phyloP scores from a whole-genome alignment of 352 stramenopile genomes.

The Peronospora belbahrii region DNA sequence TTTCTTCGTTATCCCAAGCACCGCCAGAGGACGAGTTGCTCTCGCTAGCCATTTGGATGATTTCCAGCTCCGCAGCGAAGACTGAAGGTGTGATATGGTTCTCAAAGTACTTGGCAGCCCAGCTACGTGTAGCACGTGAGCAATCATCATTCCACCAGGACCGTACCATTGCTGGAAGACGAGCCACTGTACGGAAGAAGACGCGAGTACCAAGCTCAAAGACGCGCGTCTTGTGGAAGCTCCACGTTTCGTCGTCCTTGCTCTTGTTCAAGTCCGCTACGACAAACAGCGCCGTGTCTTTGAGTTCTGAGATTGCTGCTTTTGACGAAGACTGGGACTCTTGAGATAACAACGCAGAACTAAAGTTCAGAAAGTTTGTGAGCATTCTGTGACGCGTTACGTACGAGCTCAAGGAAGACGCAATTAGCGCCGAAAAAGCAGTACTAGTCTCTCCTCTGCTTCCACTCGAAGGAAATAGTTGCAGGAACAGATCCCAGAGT shows the following conservation, averaged over 20 bases:
- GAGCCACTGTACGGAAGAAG: slow-evolving; percentile 78
- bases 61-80: slow-evolving; percentile 60
- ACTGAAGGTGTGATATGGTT: slow-evolving; percentile 81
- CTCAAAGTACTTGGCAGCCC: slow-evolving; percentile 85
- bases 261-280: slow-evolving; percentile 32
- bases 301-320: slow-evolving; percentile 25
- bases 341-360: slow-evolving; percentile 53
- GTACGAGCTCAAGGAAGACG: slow-evolving; percentile 69
- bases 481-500: slow-evolving; percentile 78
- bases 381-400: slow-evolving; percentile 51
- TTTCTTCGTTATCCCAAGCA: slow-evolving; percentile 71
- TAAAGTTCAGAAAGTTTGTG: slow-evolving; percentile 54
- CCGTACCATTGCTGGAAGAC: slow-evolving; percentile 80
- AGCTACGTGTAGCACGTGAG: slow-evolving; percentile 64
- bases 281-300: slow-evolving; percentile 43
- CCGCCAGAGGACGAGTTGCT: slow-evolving; percentile 17
- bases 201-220: slow-evolving; percentile 51
- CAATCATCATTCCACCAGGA: slow-evolving; percentile 89
- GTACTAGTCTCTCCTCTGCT: slow-evolving; percentile 1
- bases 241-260: slow-evolving; percentile 22
- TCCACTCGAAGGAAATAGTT: slow-evolving; percentile 54
- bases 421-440: slow-evolving; percentile 34
- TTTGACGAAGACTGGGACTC: slow-evolving; percentile 31
- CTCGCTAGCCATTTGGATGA: slow-evolving; percentile 60
- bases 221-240: slow-evolving; percentile 33